These are phyloP conservation scores for Penicillium sp. DNA, from an alignment of 2,329 filamentous ascomycete genomes.

Conservation along the genomic window DNA sequence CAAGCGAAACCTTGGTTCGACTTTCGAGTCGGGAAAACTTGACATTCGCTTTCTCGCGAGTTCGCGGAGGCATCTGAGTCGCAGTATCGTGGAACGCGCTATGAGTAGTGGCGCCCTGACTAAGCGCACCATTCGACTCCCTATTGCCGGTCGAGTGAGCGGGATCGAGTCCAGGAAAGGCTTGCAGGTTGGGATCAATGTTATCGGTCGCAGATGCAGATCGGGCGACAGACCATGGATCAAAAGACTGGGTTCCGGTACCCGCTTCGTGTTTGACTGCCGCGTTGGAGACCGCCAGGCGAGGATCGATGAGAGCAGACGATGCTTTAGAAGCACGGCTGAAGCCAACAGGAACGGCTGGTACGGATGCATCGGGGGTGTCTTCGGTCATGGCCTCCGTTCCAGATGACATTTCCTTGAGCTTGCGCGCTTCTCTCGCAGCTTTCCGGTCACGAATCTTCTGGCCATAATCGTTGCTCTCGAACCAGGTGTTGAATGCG, in stretches of 20 bases:
- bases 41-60: background rate
- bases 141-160: background rate
- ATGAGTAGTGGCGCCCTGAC: background rate
- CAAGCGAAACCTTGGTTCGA: no score
- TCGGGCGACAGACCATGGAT: constrained; percentile 11
- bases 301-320: constrained; percentile 30
- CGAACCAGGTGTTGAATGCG: constrained; percentile 78
- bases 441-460: constrained; percentile 77
- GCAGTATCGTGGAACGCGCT: background rate
- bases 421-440: constrained; percentile 71
- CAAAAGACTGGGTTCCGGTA: constrained; percentile 2
- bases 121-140: background rate
- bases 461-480: constrained; percentile 67
- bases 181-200: background rate
- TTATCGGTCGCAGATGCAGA: background rate
- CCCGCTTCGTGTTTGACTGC: constrained; percentile 5
- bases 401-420: constrained; percentile 46
- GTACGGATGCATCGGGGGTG: constrained; percentile 6
- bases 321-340: constrained; percentile 1
- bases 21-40: background rate
- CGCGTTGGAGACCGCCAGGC: constrained; percentile 24
- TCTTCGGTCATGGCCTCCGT: constrained; percentile 6
- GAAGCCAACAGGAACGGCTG: background rate
- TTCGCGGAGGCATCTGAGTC: constrained; percentile 16
- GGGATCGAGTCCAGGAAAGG: background rate